These are phyloP conservation scores for Daedaleopsis sinensis DNA, from an alignment of 768 basidiomycete genomes.

Conservation along the genomic window DNA sequence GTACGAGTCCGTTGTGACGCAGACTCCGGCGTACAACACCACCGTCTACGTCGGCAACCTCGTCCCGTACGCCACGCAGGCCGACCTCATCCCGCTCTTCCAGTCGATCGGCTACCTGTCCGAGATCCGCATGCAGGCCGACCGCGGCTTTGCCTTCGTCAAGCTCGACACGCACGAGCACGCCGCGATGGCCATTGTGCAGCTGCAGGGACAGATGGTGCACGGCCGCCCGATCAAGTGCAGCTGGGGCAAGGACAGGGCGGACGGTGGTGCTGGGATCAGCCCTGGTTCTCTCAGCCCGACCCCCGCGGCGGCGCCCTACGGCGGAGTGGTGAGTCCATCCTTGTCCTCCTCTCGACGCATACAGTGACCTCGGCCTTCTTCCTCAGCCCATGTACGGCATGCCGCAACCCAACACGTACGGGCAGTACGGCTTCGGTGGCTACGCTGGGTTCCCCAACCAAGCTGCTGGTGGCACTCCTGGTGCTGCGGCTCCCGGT, in stretches of 20 bases:
- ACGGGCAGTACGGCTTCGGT: constrained; percentile 79
- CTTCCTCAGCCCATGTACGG: constrained; percentile 79
- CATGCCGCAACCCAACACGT: constrained; percentile 81
- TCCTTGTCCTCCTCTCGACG: constrained; percentile 1
- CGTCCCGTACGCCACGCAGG: constrained; percentile 95
- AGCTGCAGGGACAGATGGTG: constrained; percentile 95
- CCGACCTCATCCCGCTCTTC: constrained; percentile 96
- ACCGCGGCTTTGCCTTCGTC: constrained; percentile 98
- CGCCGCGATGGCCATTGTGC: constrained; percentile 97
- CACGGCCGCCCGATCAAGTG: constrained; percentile 98
- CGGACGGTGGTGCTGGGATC: constrained; percentile 64
- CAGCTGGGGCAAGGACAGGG: constrained; percentile 98
- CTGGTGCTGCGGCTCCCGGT: constrained; percentile 43
- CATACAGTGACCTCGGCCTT: constrained; percentile 6
- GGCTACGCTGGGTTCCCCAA: constrained; percentile 73
- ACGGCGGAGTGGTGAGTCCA: constrained; percentile 75
- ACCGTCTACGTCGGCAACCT: constrained; percentile 99
- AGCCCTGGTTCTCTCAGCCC: constrained; percentile 58
- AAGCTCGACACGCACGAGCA: constrained; percentile 99
- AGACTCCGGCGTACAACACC: constrained; percentile 92
- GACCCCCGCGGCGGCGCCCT: constrained; percentile 59
- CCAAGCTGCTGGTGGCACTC: constrained; percentile 51
- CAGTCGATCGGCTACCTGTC: constrained; percentile 98
- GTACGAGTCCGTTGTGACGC: constrained; percentile 91
- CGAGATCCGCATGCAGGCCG: constrained; percentile 99